phyloP scores from a whole-genome alignment of 306 rosid species.

The Leucaena leucocephala region DNA sequence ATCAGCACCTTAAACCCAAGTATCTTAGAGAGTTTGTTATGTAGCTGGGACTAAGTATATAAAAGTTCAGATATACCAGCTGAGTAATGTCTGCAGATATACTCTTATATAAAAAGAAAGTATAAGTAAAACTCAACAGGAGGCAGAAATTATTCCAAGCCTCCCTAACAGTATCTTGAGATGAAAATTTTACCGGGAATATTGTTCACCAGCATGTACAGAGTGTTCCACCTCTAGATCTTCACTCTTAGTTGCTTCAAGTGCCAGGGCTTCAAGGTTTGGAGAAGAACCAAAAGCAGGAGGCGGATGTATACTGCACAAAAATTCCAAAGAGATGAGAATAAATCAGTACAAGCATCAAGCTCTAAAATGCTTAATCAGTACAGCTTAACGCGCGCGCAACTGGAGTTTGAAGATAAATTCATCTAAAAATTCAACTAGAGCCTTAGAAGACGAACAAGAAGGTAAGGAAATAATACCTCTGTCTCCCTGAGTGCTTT shows the following conservation, averaged over 20 bases:
- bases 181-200: slow-evolving; percentile 57
- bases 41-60: slow-evolving; percentile 15
- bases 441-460: slow-evolving; percentile 26
- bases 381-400: background rate
- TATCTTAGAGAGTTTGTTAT: slow-evolving; percentile 15
- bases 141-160: slow-evolving; percentile 6
- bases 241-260: slow-evolving; percentile 58
- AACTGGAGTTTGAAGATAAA: slow-evolving; percentile 26
- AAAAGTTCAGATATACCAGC: slow-evolving; percentile 33
- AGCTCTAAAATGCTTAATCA: slow-evolving; percentile 23
- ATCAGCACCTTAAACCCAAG: slow-evolving; percentile 34
- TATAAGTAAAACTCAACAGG: slow-evolving; percentile 13
- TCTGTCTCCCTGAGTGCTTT: slow-evolving; percentile 54
- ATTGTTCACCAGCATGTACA: slow-evolving; percentile 59
- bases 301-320: slow-evolving; percentile 80
- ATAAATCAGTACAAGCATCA: slow-evolving; percentile 25
- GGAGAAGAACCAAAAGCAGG: slow-evolving; percentile 99
- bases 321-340: slow-evolving; percentile 36
- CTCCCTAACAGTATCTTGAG: slow-evolving; percentile 7
- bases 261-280: slow-evolving; percentile 95
- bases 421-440: slow-evolving; percentile 11
- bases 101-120: slow-evolving; percentile 28
- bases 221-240: slow-evolving; percentile 68
- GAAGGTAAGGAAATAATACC: slow-evolving; percentile 48
- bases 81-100: slow-evolving; percentile 33